Base-by-base conservation (phyloP, 441 rosid genomes). In the Raphanus hybrid region DNA sequence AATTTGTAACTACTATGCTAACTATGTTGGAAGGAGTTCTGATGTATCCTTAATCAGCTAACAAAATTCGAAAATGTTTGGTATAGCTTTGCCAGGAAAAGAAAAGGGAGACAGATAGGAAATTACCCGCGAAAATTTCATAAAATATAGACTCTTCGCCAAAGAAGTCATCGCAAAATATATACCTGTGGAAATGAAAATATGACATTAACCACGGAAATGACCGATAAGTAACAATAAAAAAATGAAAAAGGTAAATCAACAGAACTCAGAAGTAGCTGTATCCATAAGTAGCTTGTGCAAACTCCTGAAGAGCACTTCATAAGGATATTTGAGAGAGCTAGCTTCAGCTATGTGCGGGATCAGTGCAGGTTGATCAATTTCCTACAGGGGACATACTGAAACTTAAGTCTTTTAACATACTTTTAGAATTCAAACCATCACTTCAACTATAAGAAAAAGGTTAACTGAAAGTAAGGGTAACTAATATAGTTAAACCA, bases 281-380 rank as follows among this genome's bases (percentile, higher is more conserved):
- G 99, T 96, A 83, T 96, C 99, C 95, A 96, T 89, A 65, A 96
- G 95, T 79, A 96, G 89, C 85, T 92, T 96, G 84, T 96, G 99
- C 83, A 90, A 84, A 80, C 98, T 94, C 88, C 98, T 86, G 84
- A 96, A 96, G 79, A 96, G 97, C 79, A 94, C 98, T 88, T 96
- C 99, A 60, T 96, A 91, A 26, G 98, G 98, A 86, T 94, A 94
- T 84, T 94, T 96, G 81, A 84, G 85, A 73, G 94, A 85, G 88
- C 91, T 94, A 57, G 99, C 99, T 89, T 96, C 98, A 69, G 98
- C 98, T 82, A 96, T 96, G 83, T 96, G 99, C 6, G 98, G 99
- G 86, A 96, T 96, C 86, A 96, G 75, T 77, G 98, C 95, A 67
- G 99, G 97, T 81, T 94, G 99, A 81, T 94, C 98, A 74, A 94